Conservation (phyloP, 2,329 filamentous ascomycete species). For the Didymella lethalis region DNA sequence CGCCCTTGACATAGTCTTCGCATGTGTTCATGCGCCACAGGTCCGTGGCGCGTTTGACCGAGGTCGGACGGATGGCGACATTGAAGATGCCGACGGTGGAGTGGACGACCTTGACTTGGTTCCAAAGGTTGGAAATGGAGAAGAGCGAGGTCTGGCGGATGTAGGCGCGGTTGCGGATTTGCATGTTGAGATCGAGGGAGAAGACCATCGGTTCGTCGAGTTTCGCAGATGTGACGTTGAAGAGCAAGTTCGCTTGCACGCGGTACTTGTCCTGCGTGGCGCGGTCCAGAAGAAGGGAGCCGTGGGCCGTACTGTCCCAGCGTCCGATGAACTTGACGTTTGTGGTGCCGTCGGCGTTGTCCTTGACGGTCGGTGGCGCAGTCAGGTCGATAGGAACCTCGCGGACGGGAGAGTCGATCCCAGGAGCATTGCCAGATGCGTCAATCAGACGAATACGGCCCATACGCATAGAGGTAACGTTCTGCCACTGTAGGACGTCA, state of each 20-base stretch:
- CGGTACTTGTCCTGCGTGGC: slow-evolving; percentile 92
- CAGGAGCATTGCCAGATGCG: slow-evolving; percentile 81
- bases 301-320: slow-evolving; percentile 95
- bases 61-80: slow-evolving; percentile 82
- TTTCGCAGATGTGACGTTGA: slow-evolving; percentile 84
- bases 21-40: slow-evolving; percentile 96
- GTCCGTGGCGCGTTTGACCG: slow-evolving; percentile 89
- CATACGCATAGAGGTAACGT: slow-evolving; percentile 77
- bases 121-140: slow-evolving; percentile 85
- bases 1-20: slow-evolving; percentile 94
- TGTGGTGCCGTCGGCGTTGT: slow-evolving; percentile 88
- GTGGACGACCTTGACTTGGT: slow-evolving; percentile 82
- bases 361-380: slow-evolving; percentile 78
- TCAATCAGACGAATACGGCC: slow-evolving; percentile 86
- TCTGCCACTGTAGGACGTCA: slow-evolving; percentile 86
- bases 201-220: slow-evolving; percentile 91
- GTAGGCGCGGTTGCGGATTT: slow-evolving; percentile 84
- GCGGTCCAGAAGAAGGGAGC: slow-evolving; percentile 90
- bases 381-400: slow-evolving; percentile 81
- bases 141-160: slow-evolving; percentile 84
- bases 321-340: slow-evolving; percentile 88
- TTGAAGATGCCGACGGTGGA: slow-evolving; percentile 88
- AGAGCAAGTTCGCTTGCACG: slow-evolving; percentile 85
- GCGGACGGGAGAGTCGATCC: slow-evolving; percentile 73
- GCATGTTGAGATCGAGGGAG: slow-evolving; percentile 78